phyloP scores from a whole-genome alignment of 2,329 filamentous ascomycete species.

The Arthrobotrys pseudoclavata region DNA sequence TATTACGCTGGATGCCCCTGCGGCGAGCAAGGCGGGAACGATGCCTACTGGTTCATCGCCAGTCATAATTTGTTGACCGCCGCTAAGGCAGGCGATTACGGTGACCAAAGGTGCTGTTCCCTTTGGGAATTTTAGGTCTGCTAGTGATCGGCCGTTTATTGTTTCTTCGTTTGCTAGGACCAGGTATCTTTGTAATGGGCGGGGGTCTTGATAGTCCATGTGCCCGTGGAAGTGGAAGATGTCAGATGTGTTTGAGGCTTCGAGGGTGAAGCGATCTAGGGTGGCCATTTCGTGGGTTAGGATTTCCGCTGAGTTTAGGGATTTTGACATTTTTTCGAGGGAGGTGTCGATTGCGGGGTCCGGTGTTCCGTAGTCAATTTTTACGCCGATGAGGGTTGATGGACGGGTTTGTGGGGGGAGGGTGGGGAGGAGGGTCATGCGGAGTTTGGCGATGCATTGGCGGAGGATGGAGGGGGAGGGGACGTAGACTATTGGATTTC shows the following conservation, averaged over 20 bases:
- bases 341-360: conserved; percentile 14
- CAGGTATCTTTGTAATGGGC: conserved; percentile 35
- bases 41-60: conserved; percentile 52
- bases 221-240: conserved; percentile 58
- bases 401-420: not conserved
- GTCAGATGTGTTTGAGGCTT: conserved; percentile 22
- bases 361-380: conserved; percentile 32
- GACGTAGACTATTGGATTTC: conserved; percentile 54
- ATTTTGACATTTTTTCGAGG: conserved; percentile 35
- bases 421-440: not conserved
- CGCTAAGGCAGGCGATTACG: conserved; percentile 32
- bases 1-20: conserved; percentile 46
- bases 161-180: conserved; percentile 21
- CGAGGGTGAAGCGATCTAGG: not conserved
- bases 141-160: conserved; percentile 33
- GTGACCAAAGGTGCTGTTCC: conserved; percentile 44
- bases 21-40: conserved; percentile 42
- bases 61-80: conserved; percentile 39
- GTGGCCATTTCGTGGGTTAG: conserved; percentile 17
- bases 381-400: conserved; percentile 46
- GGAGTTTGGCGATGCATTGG: conserved; percentile 50
- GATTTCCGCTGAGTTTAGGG: not conserved
- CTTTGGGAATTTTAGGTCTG: conserved; percentile 39
- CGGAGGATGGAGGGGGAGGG: conserved; percentile 56
- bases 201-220: conserved; percentile 45